Base-by-base conservation (phyloP, 2,329 filamentous ascomycete species). In the Malbranchea cinnamomea region DNA sequence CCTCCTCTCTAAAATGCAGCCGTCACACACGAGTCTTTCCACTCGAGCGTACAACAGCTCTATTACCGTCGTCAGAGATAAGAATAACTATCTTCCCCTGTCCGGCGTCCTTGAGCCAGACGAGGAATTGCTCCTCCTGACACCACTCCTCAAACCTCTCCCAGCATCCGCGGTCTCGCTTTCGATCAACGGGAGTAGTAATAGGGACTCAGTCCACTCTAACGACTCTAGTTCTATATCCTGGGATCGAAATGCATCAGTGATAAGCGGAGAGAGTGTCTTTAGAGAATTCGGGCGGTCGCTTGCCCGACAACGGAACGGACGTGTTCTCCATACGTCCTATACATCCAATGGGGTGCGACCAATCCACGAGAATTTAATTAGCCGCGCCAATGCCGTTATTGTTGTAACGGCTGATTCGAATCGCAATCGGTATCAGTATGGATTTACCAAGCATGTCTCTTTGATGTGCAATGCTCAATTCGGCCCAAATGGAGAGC, bases 381-480 rank as follows among this genome's bases (percentile, higher is more conserved):
- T 94, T 49, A 80, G 85, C 41, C 68, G 84, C 42, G 84, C 85
- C 7, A 82, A 78, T 30, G 82, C 80, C 3, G 83, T 94, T 38
- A 78, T 95, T 38, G 76, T 94, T 29, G 70, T 94, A 18, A 94
- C 87, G 0, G 87, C 87, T 6, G 87, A 95, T 56, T 85, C 85
- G 1, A 93, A 93, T 48, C 70, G 85, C 23, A 94, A 95, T 47
- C 60, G 92, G 9, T 95, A 94, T 48, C 87, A 95, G 51, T 74
- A 83, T 29, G 84, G 84, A 0, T 95, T 95, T 49, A 87, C 87
- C 2, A 95, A 94, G 50, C 87, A 95, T 41, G 81, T 94, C 6
- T 78, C 85, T 8, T 89, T 92, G 78, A 87, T 94, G 56, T 94
- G 85, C 56, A 59, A 56, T 34, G 47, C 56, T 6, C 52, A 59